Evolutionary conservation across 164 flowering plant genomes (phyloP).

Genomic region (Sextonia rubra): DNA sequence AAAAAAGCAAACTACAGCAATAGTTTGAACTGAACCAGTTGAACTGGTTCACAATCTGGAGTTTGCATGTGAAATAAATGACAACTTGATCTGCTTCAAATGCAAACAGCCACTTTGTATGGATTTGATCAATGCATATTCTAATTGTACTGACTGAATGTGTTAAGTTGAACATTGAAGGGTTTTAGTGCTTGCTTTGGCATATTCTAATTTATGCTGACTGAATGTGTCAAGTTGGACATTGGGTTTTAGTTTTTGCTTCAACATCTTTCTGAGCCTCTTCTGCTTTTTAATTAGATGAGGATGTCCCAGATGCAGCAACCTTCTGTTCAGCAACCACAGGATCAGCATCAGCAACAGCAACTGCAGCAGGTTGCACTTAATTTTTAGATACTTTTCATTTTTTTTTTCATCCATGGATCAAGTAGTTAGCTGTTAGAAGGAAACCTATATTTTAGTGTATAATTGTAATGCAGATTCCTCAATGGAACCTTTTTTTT

Average conservation of each 20-base stretch:
- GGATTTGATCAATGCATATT: neutral
- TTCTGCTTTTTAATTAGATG: conserved; percentile 8
- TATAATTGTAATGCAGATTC: too few species aligned
- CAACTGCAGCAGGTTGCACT: conserved; percentile 48
- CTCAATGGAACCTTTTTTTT: neutral
- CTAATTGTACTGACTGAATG: neutral
- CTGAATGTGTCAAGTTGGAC: neutral
- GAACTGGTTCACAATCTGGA: neutral
- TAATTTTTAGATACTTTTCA: neutral
- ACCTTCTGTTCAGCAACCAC: conserved; percentile 37
- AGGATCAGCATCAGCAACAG: conserved; percentile 59
- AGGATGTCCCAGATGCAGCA: conserved; percentile 18
- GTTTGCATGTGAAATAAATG: neutral
- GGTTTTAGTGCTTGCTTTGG: neutral
- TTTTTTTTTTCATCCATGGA: neutral
- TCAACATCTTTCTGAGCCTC: neutral
- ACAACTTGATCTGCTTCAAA: neutral
- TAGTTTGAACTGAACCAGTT: too few species aligned
- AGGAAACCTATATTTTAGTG: neutral
- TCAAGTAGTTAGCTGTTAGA: neutral
- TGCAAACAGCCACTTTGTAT: too few species aligned
- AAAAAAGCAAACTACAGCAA: neutral
- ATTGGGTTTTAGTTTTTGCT: neutral
- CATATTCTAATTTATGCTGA: neutral
- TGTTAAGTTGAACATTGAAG: neutral